Conservation (phyloP, 75 land plant species). For the Picea glauca region DNA sequence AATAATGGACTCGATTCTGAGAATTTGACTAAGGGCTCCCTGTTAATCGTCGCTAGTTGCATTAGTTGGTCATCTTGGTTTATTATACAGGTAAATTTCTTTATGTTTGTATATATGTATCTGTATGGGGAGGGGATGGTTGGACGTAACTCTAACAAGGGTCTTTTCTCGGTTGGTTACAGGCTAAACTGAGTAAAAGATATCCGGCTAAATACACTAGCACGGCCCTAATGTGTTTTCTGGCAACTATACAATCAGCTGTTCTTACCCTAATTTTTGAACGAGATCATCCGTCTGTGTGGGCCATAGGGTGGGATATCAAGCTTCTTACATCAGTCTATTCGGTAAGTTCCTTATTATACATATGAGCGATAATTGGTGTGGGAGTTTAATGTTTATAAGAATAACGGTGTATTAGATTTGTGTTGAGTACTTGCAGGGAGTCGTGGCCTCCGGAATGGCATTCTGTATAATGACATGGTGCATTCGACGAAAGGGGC, state of each 20-base stretch:
- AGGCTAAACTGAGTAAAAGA: slow-evolving; percentile 17
- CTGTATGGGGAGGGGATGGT: neutral
- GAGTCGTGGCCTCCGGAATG: slow-evolving; percentile 58
- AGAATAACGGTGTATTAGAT: neutral
- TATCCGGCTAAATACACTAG: slow-evolving; percentile 49
- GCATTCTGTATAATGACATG: slow-evolving; percentile 59
- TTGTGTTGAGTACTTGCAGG: slow-evolving; percentile 35
- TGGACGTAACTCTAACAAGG: too few relatives aligned
- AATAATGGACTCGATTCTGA: neutral
- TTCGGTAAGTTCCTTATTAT: slow-evolving; percentile 19
- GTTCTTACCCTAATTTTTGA: slow-evolving; percentile 35
- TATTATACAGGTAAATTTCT: slow-evolving; percentile 53
- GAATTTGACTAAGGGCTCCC: slow-evolving; percentile 30
- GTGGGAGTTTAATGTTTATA: too few relatives aligned
- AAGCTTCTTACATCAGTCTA: slow-evolving; percentile 37
- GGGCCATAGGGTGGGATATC: slow-evolving; percentile 47
- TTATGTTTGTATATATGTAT: neutral
- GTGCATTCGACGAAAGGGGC: slow-evolving; percentile 69
- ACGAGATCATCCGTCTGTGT: slow-evolving; percentile 25
- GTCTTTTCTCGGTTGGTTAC: neutral
- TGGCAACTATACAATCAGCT: slow-evolving; percentile 55
- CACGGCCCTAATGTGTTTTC: slow-evolving; percentile 36
- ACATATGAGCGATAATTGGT: neutral
- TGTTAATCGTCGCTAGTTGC: slow-evolving; percentile 41
- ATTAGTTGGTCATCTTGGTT: slow-evolving; percentile 47